A percentile compares a stretch with the other conserved stretches of the same genome.
Evolutionary conservation across 352 stramenopile genomes (phyloP).

Genomic region (Globisporangium cystogenes): DNA sequence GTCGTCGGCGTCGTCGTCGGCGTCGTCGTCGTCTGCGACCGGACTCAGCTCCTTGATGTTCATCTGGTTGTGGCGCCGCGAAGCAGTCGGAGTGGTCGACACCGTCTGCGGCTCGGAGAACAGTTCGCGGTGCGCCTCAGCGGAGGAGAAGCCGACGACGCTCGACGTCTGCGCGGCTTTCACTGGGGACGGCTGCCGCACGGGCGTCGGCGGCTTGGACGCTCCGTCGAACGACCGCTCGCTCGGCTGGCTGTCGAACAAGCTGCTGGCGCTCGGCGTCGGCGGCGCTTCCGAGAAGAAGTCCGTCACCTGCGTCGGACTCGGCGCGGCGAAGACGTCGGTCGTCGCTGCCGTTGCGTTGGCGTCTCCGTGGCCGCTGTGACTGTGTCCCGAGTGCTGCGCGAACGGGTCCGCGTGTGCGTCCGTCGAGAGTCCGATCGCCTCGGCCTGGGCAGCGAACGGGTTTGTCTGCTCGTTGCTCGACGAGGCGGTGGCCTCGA

Average conservation of each 20-base stretch:
- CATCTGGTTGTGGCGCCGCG: neutral
- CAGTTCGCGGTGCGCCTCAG: conserved; percentile 9
- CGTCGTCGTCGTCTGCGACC: conserved; percentile 5
- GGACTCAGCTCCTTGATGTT: conserved; percentile 8
- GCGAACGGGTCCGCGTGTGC: conserved; percentile 13
- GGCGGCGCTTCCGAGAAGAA: conserved; percentile 26
- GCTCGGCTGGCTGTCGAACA: conserved; percentile 22
- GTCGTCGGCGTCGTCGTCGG: conserved; percentile 2
- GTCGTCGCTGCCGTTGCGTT: neutral
- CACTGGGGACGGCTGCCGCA: neutral
- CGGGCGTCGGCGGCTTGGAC: neutral
- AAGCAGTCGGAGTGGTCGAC: neutral
- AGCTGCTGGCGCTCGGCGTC: conserved; percentile 28
- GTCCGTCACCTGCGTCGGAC: conserved; percentile 20
- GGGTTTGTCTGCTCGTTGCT: neutral
- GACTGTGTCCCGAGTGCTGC: neutral
- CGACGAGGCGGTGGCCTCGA: neutral
- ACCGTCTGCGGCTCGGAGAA: conserved; percentile 19
- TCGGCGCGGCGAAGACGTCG: neutral
- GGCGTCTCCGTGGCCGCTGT: neutral
- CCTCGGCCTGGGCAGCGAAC: neutral
- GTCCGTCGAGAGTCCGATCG: neutral
- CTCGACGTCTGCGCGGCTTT: neutral
- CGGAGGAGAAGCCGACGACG: neutral
- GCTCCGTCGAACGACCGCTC: neutral